These are phyloP conservation scores for Taiwanofungus camphoratus DNA, from an alignment of 1,284 basidiomycete species.

Conservation along the genomic window DNA sequence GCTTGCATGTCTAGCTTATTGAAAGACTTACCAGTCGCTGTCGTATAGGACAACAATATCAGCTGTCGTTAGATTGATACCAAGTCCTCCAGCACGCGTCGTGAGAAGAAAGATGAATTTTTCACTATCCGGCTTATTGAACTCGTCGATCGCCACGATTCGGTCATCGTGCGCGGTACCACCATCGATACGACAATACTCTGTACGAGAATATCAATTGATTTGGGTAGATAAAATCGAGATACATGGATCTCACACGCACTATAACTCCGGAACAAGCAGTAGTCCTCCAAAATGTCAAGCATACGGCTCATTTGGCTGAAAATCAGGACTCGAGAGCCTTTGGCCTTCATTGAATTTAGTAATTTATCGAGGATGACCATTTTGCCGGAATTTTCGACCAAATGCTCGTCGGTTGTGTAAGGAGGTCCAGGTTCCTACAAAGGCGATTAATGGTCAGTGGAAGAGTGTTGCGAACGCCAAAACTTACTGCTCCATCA, in stretches of 20 bases:
- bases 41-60: conserved; percentile 98
- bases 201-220: conserved; percentile 33
- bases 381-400: conserved; percentile 97
- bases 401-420: conserved; percentile 95
- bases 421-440: conserved; percentile 97
- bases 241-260: conserved; percentile 24
- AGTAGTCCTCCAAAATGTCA: conserved; percentile 98
- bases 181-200: conserved; percentile 97
- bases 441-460: not conserved
- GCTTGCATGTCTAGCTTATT: too few species aligned
- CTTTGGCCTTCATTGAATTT: conserved; percentile 84
- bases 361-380: conserved; percentile 94
- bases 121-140: conserved; percentile 92
- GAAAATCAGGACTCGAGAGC: conserved; percentile 94
- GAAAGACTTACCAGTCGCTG: conserved; percentile 83
- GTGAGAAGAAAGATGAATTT: conserved; percentile 98
- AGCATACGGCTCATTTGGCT: conserved; percentile 94
- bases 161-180: conserved; percentile 95
- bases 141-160: conserved; percentile 94
- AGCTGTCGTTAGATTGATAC: conserved; percentile 95
- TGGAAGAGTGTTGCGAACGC: conserved; percentile 1
- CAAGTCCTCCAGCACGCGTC: conserved; percentile 96
- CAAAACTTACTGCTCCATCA: conserved; percentile 65
- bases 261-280: conserved; percentile 89
- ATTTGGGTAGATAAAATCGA: not conserved